Evolutionary conservation across 495 filamentous ascomycete genomes (phyloP).

Genomic region (Neurospora sp.): DNA sequence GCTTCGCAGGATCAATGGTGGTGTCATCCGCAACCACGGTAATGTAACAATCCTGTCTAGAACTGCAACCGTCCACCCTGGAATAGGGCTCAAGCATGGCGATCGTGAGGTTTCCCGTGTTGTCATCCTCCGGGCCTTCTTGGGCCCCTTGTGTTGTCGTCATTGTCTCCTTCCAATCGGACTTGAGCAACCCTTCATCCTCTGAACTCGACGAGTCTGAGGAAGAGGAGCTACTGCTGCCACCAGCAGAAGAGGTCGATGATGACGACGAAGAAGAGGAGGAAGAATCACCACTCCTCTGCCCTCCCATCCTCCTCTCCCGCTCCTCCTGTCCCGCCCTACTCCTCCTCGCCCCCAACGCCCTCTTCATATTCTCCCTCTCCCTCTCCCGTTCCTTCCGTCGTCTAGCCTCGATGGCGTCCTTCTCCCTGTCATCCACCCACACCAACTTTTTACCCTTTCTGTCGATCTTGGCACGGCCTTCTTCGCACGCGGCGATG

Average conservation of each 20-base stretch:
- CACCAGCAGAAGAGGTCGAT: not conserved
- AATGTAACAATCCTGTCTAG: not conserved
- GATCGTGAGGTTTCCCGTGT: not conserved
- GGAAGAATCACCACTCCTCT: not conserved
- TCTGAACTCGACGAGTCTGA: not conserved
- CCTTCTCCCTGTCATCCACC: not conserved
- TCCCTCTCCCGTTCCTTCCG: not conserved
- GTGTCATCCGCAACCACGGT: not conserved
- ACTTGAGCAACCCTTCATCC: not conserved
- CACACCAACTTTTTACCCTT: not conserved
- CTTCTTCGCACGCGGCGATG: constrained; percentile 3
- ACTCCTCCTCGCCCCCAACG: not conserved
- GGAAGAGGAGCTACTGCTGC: not conserved
- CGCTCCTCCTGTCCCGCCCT: not conserved
- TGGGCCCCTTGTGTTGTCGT: not conserved
- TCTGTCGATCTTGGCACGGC: not conserved
- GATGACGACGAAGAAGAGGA: not conserved
- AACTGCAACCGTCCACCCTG: not conserved
- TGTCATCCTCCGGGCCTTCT: not conserved
- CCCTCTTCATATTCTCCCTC: not conserved
- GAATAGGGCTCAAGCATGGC: not conserved
- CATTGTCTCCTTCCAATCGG: not conserved
- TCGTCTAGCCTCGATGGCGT: not conserved
- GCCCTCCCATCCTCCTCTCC: not conserved
- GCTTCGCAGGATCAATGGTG: not conserved